Percentiles rank a stretch among this genome's conserved stretches.
Conservation (phyloP, 768 basidiomycete species). For the Macrolepiota albuminosa region DNA sequence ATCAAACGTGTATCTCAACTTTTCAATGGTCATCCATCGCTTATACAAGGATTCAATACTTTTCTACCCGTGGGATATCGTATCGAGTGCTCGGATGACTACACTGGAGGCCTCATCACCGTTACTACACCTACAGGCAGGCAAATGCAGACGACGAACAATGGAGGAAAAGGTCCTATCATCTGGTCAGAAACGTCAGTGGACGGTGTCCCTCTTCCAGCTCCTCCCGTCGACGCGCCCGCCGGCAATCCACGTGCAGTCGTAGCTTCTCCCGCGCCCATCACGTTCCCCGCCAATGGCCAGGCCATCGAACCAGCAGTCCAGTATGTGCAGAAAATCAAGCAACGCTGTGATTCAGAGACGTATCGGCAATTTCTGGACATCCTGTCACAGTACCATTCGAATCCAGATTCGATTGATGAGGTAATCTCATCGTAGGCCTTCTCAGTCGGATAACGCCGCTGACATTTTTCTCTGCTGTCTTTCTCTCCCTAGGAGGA, state of each 20-base stretch:
- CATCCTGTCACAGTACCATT: constrained; percentile 62
- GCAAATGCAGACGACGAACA: constrained; percentile 52
- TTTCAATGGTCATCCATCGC: constrained; percentile 82
- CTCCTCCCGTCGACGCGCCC: background rate
- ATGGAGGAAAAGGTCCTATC: constrained; percentile 33
- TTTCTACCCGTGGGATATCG: constrained; percentile 94
- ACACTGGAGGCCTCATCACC: constrained; percentile 63
- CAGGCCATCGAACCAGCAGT: constrained; percentile 74
- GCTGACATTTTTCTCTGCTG: constrained; percentile 5
- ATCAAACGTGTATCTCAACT: constrained; percentile 93
- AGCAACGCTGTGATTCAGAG: constrained; percentile 87
- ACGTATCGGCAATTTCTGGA: constrained; percentile 80
- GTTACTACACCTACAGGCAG: constrained; percentile 75
- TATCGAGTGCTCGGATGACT: constrained; percentile 77
- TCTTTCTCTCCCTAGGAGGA: constrained; percentile 41
- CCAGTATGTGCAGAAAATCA: constrained; percentile 95
- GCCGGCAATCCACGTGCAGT: constrained; percentile 6
- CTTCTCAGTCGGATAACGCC: constrained; percentile 10
- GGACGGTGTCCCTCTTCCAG: constrained; percentile 13
- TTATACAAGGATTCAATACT: constrained; percentile 98
- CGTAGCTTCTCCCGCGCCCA: constrained; percentile 29
- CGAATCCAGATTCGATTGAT: constrained; percentile 54
- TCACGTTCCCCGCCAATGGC: constrained; percentile 29
- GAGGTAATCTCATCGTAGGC: constrained; percentile 35
- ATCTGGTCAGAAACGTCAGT: constrained; percentile 30